A percentile compares a stretch with the other conserved stretches of the same genome.
Conservation (phyloP, 352 stramenopile species). For the Phytopythium delawarense region DNA sequence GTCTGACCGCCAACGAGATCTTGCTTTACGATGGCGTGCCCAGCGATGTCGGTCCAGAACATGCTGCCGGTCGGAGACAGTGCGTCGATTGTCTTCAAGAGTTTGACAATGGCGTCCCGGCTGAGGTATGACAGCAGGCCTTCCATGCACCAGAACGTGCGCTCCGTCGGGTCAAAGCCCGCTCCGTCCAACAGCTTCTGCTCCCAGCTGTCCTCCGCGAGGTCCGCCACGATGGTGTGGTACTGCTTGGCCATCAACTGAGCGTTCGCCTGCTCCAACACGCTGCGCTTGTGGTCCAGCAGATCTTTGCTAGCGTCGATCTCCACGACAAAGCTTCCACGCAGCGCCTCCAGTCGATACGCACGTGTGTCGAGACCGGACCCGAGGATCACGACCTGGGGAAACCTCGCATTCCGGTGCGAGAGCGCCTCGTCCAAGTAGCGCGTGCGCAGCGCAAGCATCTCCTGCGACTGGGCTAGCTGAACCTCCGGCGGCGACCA, state of each 20-base stretch:
- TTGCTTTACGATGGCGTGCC: constrained; percentile 13
- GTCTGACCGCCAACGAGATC: constrained; percentile 19
- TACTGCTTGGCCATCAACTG: constrained; percentile 29
- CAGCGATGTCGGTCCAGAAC: constrained; percentile 45
- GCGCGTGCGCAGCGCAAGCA: constrained; percentile 33
- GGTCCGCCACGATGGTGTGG: constrained; percentile 40
- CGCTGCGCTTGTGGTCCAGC: constrained; percentile 35
- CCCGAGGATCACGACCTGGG: constrained; percentile 51
- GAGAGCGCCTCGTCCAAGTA: constrained; percentile 50
- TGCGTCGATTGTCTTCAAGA: constrained; percentile 50
- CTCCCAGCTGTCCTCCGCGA: constrained; percentile 48
- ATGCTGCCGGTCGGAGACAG: constrained; percentile 40
- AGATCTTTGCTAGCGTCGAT: constrained; percentile 39
- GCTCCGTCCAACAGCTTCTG: constrained; percentile 25
- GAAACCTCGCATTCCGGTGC: constrained; percentile 28
- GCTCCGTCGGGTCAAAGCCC: constrained; percentile 36
- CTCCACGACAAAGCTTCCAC: constrained; percentile 40
- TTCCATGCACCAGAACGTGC: constrained; percentile 56
- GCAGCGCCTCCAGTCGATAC: constrained; percentile 39
- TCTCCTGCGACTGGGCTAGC: constrained; percentile 16
- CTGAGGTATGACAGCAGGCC: constrained; percentile 46
- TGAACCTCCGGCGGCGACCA: constrained; percentile 9
- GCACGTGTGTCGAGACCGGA: constrained; percentile 44
- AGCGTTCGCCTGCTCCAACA: constrained; percentile 26
- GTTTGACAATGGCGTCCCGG: constrained; percentile 28